Conservation (phyloP, 73 alveolate genomes). For the Durusdinium trenchii region DNA sequence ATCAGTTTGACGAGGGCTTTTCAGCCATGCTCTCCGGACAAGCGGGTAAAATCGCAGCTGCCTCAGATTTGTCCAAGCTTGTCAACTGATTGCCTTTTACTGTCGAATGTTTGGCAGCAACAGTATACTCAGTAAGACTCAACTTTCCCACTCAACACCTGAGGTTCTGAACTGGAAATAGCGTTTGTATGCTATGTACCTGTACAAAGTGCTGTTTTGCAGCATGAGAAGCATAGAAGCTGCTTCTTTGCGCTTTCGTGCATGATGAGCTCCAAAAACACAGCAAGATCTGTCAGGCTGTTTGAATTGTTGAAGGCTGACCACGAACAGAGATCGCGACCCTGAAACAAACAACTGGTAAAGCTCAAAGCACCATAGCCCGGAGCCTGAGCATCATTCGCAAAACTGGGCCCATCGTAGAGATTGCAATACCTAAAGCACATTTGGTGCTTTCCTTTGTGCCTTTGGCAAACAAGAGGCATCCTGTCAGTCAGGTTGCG, state of each 20-base stretch:
- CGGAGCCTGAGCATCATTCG: neutral
- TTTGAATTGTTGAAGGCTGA: no score
- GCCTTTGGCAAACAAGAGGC: neutral
- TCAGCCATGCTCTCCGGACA: conserved; percentile 92
- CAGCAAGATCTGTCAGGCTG: no score
- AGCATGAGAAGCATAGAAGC: no score
- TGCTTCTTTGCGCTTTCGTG: no score
- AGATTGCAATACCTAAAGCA: no score
- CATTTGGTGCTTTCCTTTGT: conserved; percentile 43
- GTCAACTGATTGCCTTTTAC: neutral
- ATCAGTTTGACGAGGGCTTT: conserved; percentile 53
- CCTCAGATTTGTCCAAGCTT: neutral
- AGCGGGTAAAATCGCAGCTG: conserved; percentile 74
- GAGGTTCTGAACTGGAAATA: conserved; percentile 58
- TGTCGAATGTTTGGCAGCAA: neutral
- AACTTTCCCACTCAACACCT: neutral
- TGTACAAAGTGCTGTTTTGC: no score
- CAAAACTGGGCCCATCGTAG: neutral
- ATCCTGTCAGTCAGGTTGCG: conserved; percentile 2
- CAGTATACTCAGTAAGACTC: neutral
- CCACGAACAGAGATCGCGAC: no score
- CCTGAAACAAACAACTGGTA: no score
- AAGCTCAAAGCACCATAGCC: no score
- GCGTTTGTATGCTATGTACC: no score
- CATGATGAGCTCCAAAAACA: no score